Conservation (phyloP, 192 early-diverging fungal species). For the Mortierella alpina region DNA sequence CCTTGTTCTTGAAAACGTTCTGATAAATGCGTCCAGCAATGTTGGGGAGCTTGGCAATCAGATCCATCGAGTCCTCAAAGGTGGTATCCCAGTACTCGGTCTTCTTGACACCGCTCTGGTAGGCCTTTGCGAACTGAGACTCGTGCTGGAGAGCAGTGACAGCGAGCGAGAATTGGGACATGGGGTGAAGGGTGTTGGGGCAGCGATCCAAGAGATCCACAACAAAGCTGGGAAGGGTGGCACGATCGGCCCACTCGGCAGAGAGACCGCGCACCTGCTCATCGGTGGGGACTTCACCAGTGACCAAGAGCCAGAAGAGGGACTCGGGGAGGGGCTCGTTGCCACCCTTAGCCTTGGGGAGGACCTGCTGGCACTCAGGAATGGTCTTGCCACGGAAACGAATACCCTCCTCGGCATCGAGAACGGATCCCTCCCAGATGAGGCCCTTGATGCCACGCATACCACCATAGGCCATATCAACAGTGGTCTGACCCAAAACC, state of each 20-base stretch:
- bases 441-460: slow-evolving; percentile 99
- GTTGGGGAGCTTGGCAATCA: slow-evolving; percentile 95
- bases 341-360: slow-evolving; percentile 88
- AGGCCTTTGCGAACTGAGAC: slow-evolving; percentile 93
- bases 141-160: slow-evolving; percentile 97
- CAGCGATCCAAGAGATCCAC: slow-evolving; percentile 96
- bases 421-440: slow-evolving; percentile 96
- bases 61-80: slow-evolving; percentile 96
- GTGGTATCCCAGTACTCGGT: slow-evolving; percentile 94
- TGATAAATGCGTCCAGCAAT: slow-evolving; percentile 97
- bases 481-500: slow-evolving; percentile 91
- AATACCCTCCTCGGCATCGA: slow-evolving; percentile 97
- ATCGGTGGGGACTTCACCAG: slow-evolving; percentile 92
- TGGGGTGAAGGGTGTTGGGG: slow-evolving; percentile 88
- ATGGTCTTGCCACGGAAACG: slow-evolving; percentile 96
- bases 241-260: slow-evolving; percentile 94
- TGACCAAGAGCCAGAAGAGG: slow-evolving; percentile 97
- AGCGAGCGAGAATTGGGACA: slow-evolving; percentile 96
- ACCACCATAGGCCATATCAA: slow-evolving; percentile 97
- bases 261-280: slow-evolving; percentile 92
- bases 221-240: slow-evolving; percentile 91
- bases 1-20: slow-evolving; percentile 97
- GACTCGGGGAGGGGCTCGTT: slow-evolving; percentile 94
- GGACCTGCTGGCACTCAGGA: slow-evolving; percentile 91
- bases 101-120: slow-evolving; percentile 90